phyloP scores from a whole-genome alignment of 1,139 yeast genomes.

The Diutina neorugosa region DNA sequence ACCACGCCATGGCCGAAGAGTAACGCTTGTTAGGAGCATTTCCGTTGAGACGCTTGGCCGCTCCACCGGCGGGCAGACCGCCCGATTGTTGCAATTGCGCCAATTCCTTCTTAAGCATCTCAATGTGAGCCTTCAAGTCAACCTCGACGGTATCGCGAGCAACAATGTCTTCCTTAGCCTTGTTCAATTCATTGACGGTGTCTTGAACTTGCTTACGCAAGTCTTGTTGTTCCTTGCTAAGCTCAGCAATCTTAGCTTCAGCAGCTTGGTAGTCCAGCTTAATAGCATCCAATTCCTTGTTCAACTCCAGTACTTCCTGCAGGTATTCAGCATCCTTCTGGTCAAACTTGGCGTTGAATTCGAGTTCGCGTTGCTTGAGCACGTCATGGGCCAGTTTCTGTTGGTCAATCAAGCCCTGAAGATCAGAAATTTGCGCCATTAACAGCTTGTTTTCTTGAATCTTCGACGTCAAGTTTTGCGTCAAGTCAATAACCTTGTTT shows the following conservation, averaged over 20 bases:
- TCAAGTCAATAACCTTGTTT: slow-evolving; percentile 89
- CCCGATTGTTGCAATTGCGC: slow-evolving; percentile 29
- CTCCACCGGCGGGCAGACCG: neutral
- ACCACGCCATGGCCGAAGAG: slow-evolving; percentile 29
- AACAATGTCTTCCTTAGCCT: slow-evolving; percentile 48
- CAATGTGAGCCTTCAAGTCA: slow-evolving; percentile 57
- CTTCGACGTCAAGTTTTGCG: slow-evolving; percentile 69
- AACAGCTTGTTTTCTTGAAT: slow-evolving; percentile 71
- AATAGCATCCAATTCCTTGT: slow-evolving; percentile 43
- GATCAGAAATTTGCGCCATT: slow-evolving; percentile 45
- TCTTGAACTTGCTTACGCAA: slow-evolving; percentile 52
- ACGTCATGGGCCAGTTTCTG: slow-evolving; percentile 46
- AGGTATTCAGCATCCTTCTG: slow-evolving; percentile 35
- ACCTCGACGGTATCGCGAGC: slow-evolving; percentile 58
- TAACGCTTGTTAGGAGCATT: slow-evolving; percentile 23
- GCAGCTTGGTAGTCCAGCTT: slow-evolving; percentile 53
- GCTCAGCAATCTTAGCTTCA: slow-evolving; percentile 47
- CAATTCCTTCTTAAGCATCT: slow-evolving; percentile 56
- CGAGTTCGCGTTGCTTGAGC: slow-evolving; percentile 44
- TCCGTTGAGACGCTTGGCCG: neutral
- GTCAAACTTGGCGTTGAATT: slow-evolving; percentile 35
- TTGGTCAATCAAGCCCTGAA: slow-evolving; percentile 38
- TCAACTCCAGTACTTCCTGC: slow-evolving; percentile 39
- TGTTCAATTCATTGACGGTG: slow-evolving; percentile 49
- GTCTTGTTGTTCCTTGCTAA: slow-evolving; percentile 53